phyloP scores from a whole-genome alignment of 2,329 filamentous ascomycete genomes.

The Neopestalotiopsis clavispora region DNA sequence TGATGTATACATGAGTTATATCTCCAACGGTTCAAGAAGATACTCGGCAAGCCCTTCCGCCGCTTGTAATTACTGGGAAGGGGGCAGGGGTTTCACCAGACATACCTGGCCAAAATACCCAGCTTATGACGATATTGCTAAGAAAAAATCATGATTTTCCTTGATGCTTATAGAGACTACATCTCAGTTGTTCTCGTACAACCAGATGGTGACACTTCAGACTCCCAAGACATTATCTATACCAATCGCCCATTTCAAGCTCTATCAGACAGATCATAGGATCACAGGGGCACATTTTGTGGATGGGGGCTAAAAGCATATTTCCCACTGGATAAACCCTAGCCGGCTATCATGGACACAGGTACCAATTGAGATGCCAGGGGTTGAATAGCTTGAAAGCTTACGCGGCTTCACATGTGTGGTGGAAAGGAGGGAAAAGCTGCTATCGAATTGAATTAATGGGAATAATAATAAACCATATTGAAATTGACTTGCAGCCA shows the following conservation, averaged over 20 bases:
- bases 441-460: not conserved
- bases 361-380: not conserved
- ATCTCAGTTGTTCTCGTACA: too few species aligned
- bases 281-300: not conserved
- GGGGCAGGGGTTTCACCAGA: not conserved
- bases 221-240: not conserved
- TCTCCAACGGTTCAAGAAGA: not conserved
- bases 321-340: not conserved
- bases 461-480: not conserved
- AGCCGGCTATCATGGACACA: not conserved
- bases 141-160: too few species aligned
- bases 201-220: too few species aligned
- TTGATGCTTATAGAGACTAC: too few species aligned
- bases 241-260: not conserved
- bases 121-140: too few species aligned
- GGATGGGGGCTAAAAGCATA: not conserved
- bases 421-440: not conserved
- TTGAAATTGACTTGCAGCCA: not conserved
- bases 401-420: conserved; percentile 9
- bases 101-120: not conserved
- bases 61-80: not conserved
- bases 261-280: not conserved
- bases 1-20: not conserved
- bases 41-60: not conserved
- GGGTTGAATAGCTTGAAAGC: conserved; percentile 3